A percentile compares a stretch with the other conserved stretches of the same genome.
These are phyloP conservation scores for Populus hybrid DNA, from an alignment of 441 rosid species.

Conservation along the genomic window DNA sequence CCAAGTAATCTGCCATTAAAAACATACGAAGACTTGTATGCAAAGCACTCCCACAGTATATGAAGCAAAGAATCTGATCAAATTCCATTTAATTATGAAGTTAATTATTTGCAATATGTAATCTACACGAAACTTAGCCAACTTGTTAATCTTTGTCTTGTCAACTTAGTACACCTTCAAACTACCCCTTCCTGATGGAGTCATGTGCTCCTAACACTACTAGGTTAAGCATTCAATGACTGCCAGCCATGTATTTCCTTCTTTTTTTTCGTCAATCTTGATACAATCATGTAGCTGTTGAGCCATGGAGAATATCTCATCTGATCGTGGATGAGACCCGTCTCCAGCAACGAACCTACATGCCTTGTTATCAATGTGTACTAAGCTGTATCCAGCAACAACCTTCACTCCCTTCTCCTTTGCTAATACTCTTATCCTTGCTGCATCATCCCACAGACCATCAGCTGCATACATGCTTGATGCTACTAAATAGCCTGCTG, in stretches of 20 bases:
- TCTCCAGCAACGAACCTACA: slow-evolving; percentile 32
- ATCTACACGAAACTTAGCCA: no score
- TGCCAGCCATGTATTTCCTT: background rate
- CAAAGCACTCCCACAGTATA: no score
- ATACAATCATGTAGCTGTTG: slow-evolving; percentile 36
- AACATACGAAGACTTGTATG: no score
- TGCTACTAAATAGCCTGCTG: slow-evolving; percentile 15
- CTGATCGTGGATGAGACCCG: slow-evolving; percentile 21
- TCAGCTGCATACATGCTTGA: slow-evolving; percentile 20
- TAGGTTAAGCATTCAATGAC: no score
- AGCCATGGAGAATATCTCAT: slow-evolving; percentile 17
- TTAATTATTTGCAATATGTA: no score
- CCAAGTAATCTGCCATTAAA: no score
- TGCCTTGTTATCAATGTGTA: slow-evolving; percentile 8
- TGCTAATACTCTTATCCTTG: slow-evolving; percentile 17
- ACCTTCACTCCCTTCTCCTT: slow-evolving; percentile 15
- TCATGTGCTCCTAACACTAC: no score
- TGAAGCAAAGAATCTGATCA: no score
- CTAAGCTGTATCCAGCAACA: slow-evolving; percentile 19
- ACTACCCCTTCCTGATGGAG: no score
- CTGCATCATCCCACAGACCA: slow-evolving; percentile 21
- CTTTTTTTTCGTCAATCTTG: slow-evolving; percentile 15
- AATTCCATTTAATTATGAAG: no score
- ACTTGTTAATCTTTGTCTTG: no score
- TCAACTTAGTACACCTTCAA: no score